Evolutionary conservation across 1,139 yeast species (phyloP), one percentile per base, ranked within the genome.

Genomic region (Wickerhamomyces sp.): DNA sequence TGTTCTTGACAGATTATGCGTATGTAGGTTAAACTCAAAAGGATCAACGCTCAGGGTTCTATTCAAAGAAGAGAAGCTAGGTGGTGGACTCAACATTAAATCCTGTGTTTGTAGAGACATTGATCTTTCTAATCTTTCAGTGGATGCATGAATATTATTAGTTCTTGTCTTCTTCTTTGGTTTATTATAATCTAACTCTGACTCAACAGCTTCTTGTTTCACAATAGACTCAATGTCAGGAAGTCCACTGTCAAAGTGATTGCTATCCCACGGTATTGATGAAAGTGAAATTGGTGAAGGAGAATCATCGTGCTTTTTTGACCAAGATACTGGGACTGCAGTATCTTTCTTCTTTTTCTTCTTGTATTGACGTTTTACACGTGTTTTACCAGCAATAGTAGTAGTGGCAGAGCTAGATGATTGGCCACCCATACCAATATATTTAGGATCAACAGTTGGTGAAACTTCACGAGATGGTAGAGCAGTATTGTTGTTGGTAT

Each of bases 361-460:
- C 33, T 47, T 46, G 34, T 49, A 48, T 28, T 44, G 48, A 20
- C 50, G 41, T 35, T 48, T 46, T 31, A 40, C 42, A 24, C 43
- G 41, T 33, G 28, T 15, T 22, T 18, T 8, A 4, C 9, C n/a
- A 10, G 18, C 4, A 19, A 24, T 17, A 20, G 26, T 34, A 15
- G 31, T 7, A 15, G 10, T 19, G 5, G 33, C 5, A 5, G 29
- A 5, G 5, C 29, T n/a, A 8, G 37, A 13, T 17, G 28, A 15
- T 12, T 16, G 17, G 10, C 14, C 31, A 14, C 18, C 27, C 43
- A 48, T 45, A 2, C 49, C 52, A 31, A 51, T 51, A n/a, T 45
- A 44, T 31, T 46, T 53, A 5, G 68, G 67, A 45, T 63, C 65
- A 28, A 61, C 56, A 1, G 65, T 60, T 31, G 53, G 51, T 1